Conservation (phyloP, 352 stramenopile species). For the Aphanomyces cochlioides region DNA sequence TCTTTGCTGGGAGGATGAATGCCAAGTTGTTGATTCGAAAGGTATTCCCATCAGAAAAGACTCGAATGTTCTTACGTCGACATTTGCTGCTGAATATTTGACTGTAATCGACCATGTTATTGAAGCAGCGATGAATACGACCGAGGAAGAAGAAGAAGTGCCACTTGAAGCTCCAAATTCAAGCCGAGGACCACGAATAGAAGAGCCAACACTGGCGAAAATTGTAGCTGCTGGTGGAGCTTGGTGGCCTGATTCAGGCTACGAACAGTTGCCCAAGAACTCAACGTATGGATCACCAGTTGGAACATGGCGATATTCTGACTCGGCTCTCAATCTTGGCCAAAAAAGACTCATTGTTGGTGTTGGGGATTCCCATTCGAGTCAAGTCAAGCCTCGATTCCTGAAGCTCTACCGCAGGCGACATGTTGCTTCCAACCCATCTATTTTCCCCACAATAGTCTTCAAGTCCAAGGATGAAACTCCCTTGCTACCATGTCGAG, state of each 20-base stretch:
- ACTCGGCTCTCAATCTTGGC: conserved; percentile 23
- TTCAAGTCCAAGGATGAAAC: conserved; percentile 15
- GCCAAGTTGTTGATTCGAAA: conserved; percentile 9
- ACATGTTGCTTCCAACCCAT: not conserved
- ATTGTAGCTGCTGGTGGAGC: not conserved
- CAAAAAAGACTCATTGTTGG: conserved; percentile 19
- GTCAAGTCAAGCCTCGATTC: conserved; percentile 23
- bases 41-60: conserved; percentile 25
- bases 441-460: conserved; percentile 23
- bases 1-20: conserved; percentile 23
- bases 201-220: conserved; percentile 13
- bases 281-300: not conserved
- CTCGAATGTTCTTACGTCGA: conserved; percentile 11
- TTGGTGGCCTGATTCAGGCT: not conserved
- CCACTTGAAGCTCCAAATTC: conserved; percentile 13
- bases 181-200: conserved; percentile 3
- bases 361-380: conserved; percentile 19
- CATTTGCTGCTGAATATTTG: conserved; percentile 15
- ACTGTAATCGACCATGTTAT: conserved; percentile 19
- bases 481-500: conserved; percentile 1
- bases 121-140: not conserved
- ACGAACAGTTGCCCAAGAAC: not conserved
- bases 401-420: not conserved
- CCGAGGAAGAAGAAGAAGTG: not conserved
- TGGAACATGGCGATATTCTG: not conserved